A percentile compares a stretch with the other conserved stretches of the same genome.
Evolutionary conservation across 2,329 filamentous ascomycete genomes (phyloP).

Genomic region (Sclerotinia trifoliorum): DNA sequence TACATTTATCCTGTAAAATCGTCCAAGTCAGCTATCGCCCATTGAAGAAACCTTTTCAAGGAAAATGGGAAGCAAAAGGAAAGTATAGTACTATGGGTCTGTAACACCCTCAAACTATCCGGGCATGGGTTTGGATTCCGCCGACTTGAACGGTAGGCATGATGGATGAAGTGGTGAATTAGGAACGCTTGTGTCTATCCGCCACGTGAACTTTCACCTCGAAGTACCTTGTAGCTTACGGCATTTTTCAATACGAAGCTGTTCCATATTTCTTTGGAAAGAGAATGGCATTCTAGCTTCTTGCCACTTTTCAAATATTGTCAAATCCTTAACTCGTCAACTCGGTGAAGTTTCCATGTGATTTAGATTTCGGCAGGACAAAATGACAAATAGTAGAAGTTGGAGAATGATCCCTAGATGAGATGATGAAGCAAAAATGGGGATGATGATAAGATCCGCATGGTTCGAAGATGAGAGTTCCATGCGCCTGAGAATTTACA

Average conservation of each 20-base stretch:
- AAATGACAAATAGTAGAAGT: background rate
- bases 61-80: background rate
- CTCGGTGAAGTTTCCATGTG: background rate
- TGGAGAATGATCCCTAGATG: background rate
- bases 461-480: background rate
- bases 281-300: too few relatives aligned
- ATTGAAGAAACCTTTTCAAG: background rate
- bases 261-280: background rate
- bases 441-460: too few relatives aligned
- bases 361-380: background rate
- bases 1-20: constrained; percentile 23
- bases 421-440: too few relatives aligned
- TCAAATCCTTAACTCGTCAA: background rate
- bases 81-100: background rate
- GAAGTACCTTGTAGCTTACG: background rate
- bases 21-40: background rate
- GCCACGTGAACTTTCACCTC: background rate
- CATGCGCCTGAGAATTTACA: background rate
- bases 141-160: background rate
- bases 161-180: background rate
- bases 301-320: background rate
- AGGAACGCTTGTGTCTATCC: background rate
- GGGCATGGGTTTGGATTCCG: background rate
- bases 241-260: background rate
- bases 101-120: background rate